A percentile compares a stretch with the other conserved stretches of the same genome.
phyloP scores from a whole-genome alignment of 2,329 filamentous ascomycete species.

The Colletotrichum orchidophilum region DNA sequence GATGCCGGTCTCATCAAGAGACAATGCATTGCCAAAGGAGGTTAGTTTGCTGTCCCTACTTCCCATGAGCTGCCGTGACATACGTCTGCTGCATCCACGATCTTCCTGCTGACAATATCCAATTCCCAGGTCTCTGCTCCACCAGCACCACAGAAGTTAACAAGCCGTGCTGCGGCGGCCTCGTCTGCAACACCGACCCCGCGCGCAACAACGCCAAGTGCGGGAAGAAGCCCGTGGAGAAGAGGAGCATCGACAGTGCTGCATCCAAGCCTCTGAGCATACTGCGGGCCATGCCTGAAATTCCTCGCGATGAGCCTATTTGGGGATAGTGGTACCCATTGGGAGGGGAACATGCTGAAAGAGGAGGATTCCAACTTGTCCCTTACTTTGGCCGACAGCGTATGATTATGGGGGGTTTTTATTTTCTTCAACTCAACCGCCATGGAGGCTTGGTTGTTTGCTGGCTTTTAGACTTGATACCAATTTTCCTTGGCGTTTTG shows the following conservation, averaged over 20 bases:
- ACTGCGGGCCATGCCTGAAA: not conserved
- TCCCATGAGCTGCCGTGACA: not conserved
- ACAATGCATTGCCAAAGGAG: slow-evolving; percentile 12
- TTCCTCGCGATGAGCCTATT: not conserved
- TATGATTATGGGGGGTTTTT: no score
- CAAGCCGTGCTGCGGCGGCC: slow-evolving; percentile 24
- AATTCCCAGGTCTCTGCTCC: not conserved
- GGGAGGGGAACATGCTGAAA: no score
- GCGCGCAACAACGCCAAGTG: slow-evolving; percentile 1
- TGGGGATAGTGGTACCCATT: not conserved
- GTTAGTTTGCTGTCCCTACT: not conserved
- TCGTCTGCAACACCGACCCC: slow-evolving; percentile 9
- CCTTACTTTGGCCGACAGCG: no score
- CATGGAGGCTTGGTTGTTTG: no score
- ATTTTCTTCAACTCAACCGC: no score
- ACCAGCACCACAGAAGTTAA: not conserved
- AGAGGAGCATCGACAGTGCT: not conserved
- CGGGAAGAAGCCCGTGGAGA: not conserved
- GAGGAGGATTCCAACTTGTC: no score
- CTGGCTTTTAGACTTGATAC: no score
- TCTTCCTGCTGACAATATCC: not conserved
- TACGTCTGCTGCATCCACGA: not conserved
- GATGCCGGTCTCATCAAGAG: slow-evolving; percentile 16
- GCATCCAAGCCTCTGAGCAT: not conserved
- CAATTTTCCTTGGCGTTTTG: no score